Evolutionary conservation across 768 basidiomycete species (phyloP).

Genomic region (Tephrocybe sp.): DNA sequence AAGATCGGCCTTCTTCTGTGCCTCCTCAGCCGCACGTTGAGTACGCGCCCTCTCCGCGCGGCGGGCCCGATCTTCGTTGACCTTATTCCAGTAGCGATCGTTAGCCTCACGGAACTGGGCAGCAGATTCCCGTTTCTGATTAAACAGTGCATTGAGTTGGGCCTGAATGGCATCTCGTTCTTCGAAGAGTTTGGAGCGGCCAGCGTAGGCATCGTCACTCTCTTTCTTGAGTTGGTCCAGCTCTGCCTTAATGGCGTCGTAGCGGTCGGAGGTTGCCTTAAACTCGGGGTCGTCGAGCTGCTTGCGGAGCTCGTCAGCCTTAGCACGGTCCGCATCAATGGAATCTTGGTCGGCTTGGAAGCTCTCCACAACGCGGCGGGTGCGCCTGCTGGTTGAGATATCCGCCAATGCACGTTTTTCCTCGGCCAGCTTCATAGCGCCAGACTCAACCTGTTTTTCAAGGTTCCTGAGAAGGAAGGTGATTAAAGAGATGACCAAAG

Average conservation of each 20-base stretch:
- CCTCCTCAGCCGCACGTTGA: slow-evolving; percentile 75
- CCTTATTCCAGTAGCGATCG: slow-evolving; percentile 78
- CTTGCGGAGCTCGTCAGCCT: slow-evolving; percentile 76
- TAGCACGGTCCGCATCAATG: slow-evolving; percentile 74
- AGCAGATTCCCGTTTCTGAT: slow-evolving; percentile 72
- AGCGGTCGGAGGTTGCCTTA: slow-evolving; percentile 77
- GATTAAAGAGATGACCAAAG: slow-evolving; percentile 7
- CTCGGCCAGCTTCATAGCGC: slow-evolving; percentile 86
- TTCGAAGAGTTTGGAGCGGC: slow-evolving; percentile 78
- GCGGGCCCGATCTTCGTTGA: slow-evolving; percentile 84
- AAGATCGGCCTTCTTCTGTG: slow-evolving; percentile 75
- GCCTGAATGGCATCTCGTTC: slow-evolving; percentile 76
- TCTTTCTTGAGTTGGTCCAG: slow-evolving; percentile 85
- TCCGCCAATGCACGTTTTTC: slow-evolving; percentile 96
- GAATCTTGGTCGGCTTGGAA: slow-evolving; percentile 78
- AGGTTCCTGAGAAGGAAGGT: slow-evolving; percentile 51
- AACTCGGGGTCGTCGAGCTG: slow-evolving; percentile 90
- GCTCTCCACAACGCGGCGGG: slow-evolving; percentile 71
- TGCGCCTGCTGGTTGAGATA: slow-evolving; percentile 71
- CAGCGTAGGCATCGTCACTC: slow-evolving; percentile 79
- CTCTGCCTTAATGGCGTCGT: slow-evolving; percentile 78
- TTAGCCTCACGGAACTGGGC: slow-evolving; percentile 76
- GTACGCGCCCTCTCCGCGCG: slow-evolving; percentile 75
- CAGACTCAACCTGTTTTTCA: slow-evolving; percentile 90
- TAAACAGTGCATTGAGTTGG: slow-evolving; percentile 67